Evolutionary conservation across 73 alveolate genomes (phyloP).

Genomic region (Paramecium tetraurelia): DNA sequence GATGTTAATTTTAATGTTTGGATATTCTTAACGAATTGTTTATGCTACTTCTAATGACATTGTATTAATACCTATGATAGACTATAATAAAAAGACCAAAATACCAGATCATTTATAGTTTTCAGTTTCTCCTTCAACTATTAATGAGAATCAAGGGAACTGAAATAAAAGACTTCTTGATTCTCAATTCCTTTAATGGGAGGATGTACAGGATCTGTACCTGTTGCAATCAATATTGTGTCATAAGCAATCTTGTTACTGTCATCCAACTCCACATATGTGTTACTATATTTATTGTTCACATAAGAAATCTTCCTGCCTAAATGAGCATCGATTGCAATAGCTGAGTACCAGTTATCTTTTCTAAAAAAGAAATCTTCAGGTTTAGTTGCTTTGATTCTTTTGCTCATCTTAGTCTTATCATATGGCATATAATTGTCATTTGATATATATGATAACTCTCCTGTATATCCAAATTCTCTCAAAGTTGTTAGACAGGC

Average conservation of each 20-base stretch:
- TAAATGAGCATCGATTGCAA: slow-evolving; percentile 32
- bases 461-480: slow-evolving; percentile 57
- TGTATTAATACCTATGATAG: slow-evolving; percentile 54
- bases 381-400: slow-evolving; percentile 29
- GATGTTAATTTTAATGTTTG: slow-evolving; percentile 39
- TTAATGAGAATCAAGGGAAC: slow-evolving; percentile 22
- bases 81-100: neutral
- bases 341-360: slow-evolving; percentile 43
- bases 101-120: slow-evolving; percentile 49
- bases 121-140: slow-evolving; percentile 27
- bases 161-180: neutral
- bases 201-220: slow-evolving; percentile 52
- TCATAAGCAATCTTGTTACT: slow-evolving; percentile 53
- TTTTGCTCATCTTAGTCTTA: slow-evolving; percentile 26
- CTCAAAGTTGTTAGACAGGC: slow-evolving; percentile 44
- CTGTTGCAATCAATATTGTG: slow-evolving; percentile 33
- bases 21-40: slow-evolving; percentile 58
- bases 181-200: slow-evolving; percentile 48
- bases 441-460: slow-evolving; percentile 14
- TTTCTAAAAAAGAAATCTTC: slow-evolving; percentile 47
- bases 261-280: slow-evolving; percentile 56
- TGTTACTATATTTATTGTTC: slow-evolving; percentile 15
- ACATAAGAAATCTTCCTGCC: slow-evolving; percentile 43
- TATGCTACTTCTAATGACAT: slow-evolving; percentile 52
- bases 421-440: slow-evolving; percentile 58